Evolutionary conservation across 495 filamentous ascomycete species (phyloP), one percentile per base, ranked within the genome.

Genomic region (Chaetomidium leptoderma): DNA sequence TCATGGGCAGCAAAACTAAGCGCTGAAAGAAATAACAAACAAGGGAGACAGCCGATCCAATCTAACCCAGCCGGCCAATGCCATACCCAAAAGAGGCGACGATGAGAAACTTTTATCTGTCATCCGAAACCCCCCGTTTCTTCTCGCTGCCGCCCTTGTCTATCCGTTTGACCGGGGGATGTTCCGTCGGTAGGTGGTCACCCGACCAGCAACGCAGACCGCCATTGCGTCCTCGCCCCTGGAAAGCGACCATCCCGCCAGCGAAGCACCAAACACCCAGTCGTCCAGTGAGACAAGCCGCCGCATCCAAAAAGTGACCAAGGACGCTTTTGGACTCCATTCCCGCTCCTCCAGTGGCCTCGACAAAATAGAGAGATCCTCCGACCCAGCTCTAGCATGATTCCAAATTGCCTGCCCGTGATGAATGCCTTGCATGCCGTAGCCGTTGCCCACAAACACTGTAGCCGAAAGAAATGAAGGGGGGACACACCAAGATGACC

Each of bases 1-100:
- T 13, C 5, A 16, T 19, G 27, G 4, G 47, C 9, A 19, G 37
- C 19, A 26, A 26, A 27, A 45, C 43, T 6, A 24, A 26, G 13
- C 13, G 43, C 16, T n/a, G 23, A 37, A 27, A 40, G 7, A 24
- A 37, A 21, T 29, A 29, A 39, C 7, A 27, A 43, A 32, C 24
- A 43, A 23, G 6, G 1, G 8, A 53, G n/a, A 24, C 48, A 39
- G 48, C 48, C 48, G 19, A 53, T 39, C 50, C 50, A 53, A 40
- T 53, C 36, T 53, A 53, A 40, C 26, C 51, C n/a, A 53, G 26
- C 51, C 27, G 23, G 26, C 26, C 51, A 6, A 14, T 43, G 37
- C 51, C 23, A 27, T 32, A 44, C 33, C 24, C 24, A 42, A 53
- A 2, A 53, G 24, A n/a, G n/a, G n/a, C n/a, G n/a, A 42, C 24